Conservation (phyloP, 768 basidiomycete genomes). For the Lactifluus pinguis region DNA sequence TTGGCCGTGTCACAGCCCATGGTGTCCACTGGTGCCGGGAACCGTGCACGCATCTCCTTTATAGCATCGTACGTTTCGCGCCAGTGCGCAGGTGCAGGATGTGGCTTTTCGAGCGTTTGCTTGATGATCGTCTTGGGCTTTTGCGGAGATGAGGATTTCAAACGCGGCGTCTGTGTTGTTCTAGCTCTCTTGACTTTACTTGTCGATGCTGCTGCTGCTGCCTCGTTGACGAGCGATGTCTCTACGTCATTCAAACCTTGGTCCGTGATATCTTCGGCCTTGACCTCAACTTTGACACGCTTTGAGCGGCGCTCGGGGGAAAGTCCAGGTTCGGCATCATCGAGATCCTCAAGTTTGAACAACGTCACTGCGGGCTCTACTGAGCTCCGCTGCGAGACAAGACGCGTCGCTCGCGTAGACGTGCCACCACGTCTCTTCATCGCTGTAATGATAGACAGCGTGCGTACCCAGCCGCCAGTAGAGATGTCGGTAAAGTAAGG, state of each 20-base stretch:
- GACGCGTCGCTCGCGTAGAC: background rate
- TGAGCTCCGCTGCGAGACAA: conserved; percentile 9
- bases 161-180: background rate
- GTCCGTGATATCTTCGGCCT: conserved; percentile 9
- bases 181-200: background rate
- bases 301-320: conserved; percentile 21
- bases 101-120: conserved; percentile 46
- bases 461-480: background rate
- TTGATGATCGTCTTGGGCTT: conserved; percentile 55
- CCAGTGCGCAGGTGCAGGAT: conserved; percentile 63
- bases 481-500: background rate
- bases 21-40: conserved; percentile 82
- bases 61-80: conserved; percentile 61
- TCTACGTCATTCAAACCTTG: conserved; percentile 6
- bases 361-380: conserved; percentile 15
- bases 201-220: background rate
- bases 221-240: background rate
- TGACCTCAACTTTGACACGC: conserved; percentile 26
- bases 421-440: conserved; percentile 9
- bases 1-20: conserved; percentile 82
- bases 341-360: conserved; percentile 18
- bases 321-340: conserved; percentile 14
- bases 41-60: conserved; percentile 61
- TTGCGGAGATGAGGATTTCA: conserved; percentile 31
- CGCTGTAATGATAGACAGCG: background rate